These are phyloP conservation scores for Solanum chiquidenum DNA, from an alignment of 257 asterid species.

Conservation along the genomic window DNA sequence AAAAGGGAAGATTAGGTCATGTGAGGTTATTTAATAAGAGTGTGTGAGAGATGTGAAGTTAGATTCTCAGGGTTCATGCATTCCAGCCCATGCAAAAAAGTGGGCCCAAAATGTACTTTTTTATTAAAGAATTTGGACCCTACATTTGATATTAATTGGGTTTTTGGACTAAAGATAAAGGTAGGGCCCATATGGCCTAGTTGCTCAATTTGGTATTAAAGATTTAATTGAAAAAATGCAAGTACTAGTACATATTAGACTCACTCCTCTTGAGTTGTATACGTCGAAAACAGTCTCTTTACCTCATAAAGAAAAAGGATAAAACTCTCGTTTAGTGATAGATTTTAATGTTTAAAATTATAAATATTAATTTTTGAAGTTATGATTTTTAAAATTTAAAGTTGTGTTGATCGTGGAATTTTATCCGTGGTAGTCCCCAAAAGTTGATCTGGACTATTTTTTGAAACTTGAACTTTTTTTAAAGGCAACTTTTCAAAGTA, in stretches of 20 bases:
- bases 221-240: background rate
- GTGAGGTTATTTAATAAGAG: background rate
- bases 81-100: constrained; percentile 13
- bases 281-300: background rate
- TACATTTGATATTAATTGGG: background rate
- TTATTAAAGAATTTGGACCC: constrained; percentile 1
- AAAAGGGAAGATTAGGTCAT: background rate
- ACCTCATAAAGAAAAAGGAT: background rate
- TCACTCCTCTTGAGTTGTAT: background rate
- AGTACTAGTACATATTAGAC: background rate
- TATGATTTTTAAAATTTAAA: background rate
- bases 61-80: constrained; percentile 3
- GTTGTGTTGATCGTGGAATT: background rate
- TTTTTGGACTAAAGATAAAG: background rate
- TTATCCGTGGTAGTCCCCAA: background rate
- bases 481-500: background rate
- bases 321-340: background rate
- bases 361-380: background rate
- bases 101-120: background rate
- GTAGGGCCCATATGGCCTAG: background rate
- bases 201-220: background rate
- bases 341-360: background rate
- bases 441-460: background rate
- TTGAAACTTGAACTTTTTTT: background rate
- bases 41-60: background rate